Base-by-base conservation (phyloP, 257 asterid genomes). In the Cruciata laevipes region DNA sequence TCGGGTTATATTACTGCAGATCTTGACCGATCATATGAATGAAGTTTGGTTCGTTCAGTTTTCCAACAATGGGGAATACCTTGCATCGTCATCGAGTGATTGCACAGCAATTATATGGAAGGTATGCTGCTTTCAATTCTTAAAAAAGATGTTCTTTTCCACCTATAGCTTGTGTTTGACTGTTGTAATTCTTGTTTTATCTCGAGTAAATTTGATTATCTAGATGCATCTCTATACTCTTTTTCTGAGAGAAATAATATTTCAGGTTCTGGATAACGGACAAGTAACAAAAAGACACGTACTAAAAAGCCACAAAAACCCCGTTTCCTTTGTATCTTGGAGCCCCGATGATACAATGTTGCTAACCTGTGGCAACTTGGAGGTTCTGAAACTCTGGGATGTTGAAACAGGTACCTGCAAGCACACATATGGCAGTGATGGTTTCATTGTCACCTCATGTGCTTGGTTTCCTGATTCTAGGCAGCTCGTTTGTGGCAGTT, bases 401-500 rank as follows among this genome's bases (percentile, higher is more conserved):
- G 91, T 77, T 59, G 86, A 87, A 78, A 85, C 91, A 37, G 97
- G 98, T 83, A 85, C 73, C 64, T 86, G 86, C 88, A 87, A 81
- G 83, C 96, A 74, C 83, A 89, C 98, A 73, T 92, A 84, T 68
- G 93, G 91, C 14, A 69, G 72, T 21, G 91, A 83, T 52, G 78
- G 79, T 72, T 86, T 89, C 77, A 66, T 76, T 4, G 86, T 89
- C 75, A 84, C 93, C 77, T 92, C 96, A 33, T 92, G 98, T 74
- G 98, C 97, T 67, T 92, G 98, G 98, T 89, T 92, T 77, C 98
- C 97, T 14, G 96, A 92, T 82, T 92, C 98, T 61, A 84, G 77
- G 81, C 81, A 91, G 61, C 84, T 92, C 25, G 96, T 89, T 68
- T 92, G 96, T 71, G 98, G 98, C 81, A 89, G 97, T 83, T 87